Conservation (phyloP, 2,329 filamentous ascomycete species). For the Aspergillus sp. region DNA sequence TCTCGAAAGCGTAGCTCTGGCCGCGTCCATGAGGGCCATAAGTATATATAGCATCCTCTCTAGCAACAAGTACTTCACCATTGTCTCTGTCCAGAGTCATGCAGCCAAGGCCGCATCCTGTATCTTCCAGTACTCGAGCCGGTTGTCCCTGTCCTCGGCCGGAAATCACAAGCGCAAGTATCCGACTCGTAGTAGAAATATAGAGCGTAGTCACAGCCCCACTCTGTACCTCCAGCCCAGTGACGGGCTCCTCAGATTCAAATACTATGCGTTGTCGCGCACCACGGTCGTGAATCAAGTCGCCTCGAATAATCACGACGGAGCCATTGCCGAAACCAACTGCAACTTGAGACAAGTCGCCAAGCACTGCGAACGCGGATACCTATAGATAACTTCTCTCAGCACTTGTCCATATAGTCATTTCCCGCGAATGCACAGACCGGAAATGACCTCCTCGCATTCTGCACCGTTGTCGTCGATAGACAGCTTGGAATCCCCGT, state of each 20-base stretch:
- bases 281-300: slow-evolving; percentile 91
- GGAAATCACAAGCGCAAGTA: slow-evolving; percentile 82
- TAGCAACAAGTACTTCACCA: slow-evolving; percentile 84
- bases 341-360: slow-evolving; percentile 87
- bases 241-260: slow-evolving; percentile 95
- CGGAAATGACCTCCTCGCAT: slow-evolving; percentile 90
- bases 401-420: not conserved
- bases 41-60: slow-evolving; percentile 94
- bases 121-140: slow-evolving; percentile 83
- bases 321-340: slow-evolving; percentile 95
- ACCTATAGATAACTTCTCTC: slow-evolving; percentile 41
- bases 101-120: slow-evolving; percentile 88
- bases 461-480: slow-evolving; percentile 81
- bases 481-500: slow-evolving; percentile 85
- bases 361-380: slow-evolving; percentile 82
- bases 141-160: slow-evolving; percentile 87
- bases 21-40: slow-evolving; percentile 84
- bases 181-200: slow-evolving; percentile 84
- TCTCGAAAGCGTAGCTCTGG: slow-evolving; percentile 86
- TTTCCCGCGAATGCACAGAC: slow-evolving; percentile 46
- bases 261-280: slow-evolving; percentile 93
- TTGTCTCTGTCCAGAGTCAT: slow-evolving; percentile 82
- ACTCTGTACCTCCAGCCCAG: slow-evolving; percentile 76
- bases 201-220: slow-evolving; percentile 74
- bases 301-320: slow-evolving; percentile 88